Base-by-base conservation (phyloP, 2,329 filamentous ascomycete species). In the Chaetomium olivaceum region DNA sequence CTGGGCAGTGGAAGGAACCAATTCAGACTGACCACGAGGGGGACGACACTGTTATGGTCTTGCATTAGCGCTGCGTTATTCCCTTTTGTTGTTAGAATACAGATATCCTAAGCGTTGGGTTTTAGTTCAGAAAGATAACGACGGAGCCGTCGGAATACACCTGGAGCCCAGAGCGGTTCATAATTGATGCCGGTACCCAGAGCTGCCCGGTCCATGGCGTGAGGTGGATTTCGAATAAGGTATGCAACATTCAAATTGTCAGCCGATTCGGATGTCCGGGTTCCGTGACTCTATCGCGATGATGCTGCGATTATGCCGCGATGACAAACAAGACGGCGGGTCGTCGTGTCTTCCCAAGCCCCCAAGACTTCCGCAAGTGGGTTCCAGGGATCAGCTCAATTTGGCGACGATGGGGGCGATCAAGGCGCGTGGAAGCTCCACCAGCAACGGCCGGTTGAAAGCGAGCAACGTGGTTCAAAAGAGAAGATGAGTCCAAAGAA, bases 301-400 rank as follows among this genome's bases (percentile, higher is more conserved):
- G 66, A 64, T 63, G 57, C 55, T 58, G 27, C 29, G 61, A 65
- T 62, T 68, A 65, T 54, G 63, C 14, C 58, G 31, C 58, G 31
- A 65, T 65, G 63, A 65, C 63, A 65, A 65, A 62, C 52, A 27
- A 11, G 11, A 46, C 25, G 29, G 48, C 50, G 23, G 58, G 29
- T 31, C 58, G 43, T 19, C 16, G 6, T 21, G 29, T 57, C 46
- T 56, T 31, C 39, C 33, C 9, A 36, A 36, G 33, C 9, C 33
- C 6, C 23, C 29, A n/a, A 25, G 39, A 29, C 19, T 27, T 23
- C 56, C 48, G 48, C 62, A 48, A 55, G 57, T 59, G 62, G 57
- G 51, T 25, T 31, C 16, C 48, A 52, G 48, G 46, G 56, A 54
- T 46, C 2, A 46, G 54, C 52, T 31, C 52, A 7, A 14, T 50